Base-by-base conservation (phyloP, 2,329 filamentous ascomycete species). In the Pseudocercospora ulei region DNA sequence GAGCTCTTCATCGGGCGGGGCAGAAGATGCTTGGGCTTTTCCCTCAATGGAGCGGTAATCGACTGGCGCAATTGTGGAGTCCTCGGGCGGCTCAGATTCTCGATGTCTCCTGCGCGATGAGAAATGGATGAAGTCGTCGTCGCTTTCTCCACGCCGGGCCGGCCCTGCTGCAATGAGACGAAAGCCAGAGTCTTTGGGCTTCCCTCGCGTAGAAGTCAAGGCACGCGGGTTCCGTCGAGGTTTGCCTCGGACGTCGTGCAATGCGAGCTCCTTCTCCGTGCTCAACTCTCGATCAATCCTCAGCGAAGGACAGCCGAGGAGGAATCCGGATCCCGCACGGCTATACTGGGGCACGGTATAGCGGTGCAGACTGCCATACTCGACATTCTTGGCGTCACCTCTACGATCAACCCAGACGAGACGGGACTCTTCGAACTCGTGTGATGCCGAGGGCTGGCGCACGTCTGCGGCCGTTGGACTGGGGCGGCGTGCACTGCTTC, bases 341-440 rank as follows among this genome's bases (percentile, higher is more conserved):
- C 71, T 70, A 56, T 92, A 95, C 2, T 62, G 53, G 0, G 86
- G 85, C 7, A 92, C 64, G 38, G 71, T 73, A 48, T 81, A 82
- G 22, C 74, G 75, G 56, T 94, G 77, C 24, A 82, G 70, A 17
- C 74, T 72, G 1, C 82, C 83, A 57, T 87, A 95, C 16, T 72
- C 71, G 28, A 80, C 60, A 48, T 90, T 85, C 31, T 85, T 71
- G 3, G 71, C 66, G 53, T 96, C 88, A 0, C 88, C 87, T 54
- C 76, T 77, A 26, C 67, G 75, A 60, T 96, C 88, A 35, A 82
- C 54, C 28, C 75, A 52, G 57, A 75, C 87, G 3, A 70, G 56
- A 24, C 54, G 56, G 33, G 52, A 53, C 18, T 53, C 51, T 16
- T 50, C 43, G 16, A 43, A 39, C 8, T 55, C 53, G 17, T 44